Percentiles rank a stretch among this genome's conserved stretches.
Evolutionary conservation across 73 alveolate species (phyloP).

Genomic region (Tetrahymena elliotti): DNA sequence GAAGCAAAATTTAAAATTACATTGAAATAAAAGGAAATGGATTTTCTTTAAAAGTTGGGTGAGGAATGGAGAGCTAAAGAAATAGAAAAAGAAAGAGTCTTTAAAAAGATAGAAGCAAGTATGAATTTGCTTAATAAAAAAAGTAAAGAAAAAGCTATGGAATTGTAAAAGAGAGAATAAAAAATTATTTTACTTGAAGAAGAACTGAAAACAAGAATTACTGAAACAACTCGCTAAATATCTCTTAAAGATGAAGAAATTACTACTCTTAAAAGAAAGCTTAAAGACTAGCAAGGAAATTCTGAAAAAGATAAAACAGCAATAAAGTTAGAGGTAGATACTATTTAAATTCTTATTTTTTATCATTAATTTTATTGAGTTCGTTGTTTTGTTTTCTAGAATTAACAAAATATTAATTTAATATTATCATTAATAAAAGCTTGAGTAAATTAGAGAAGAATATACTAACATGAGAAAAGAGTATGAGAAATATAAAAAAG

Average conservation of each 20-base stretch:
- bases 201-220: background rate
- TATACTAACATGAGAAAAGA: background rate
- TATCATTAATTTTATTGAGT: too few relatives aligned
- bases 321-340: background rate
- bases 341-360: background rate
- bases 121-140: background rate
- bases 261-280: background rate
- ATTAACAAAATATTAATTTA: too few relatives aligned
- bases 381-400: too few relatives aligned
- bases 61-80: slow-evolving; percentile 1
- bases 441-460: slow-evolving; percentile 12
- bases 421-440: background rate
- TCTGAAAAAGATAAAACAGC: slow-evolving; percentile 35
- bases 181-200: background rate
- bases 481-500: background rate
- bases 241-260: slow-evolving; percentile 33
- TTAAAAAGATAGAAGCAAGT: background rate
- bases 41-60: background rate
- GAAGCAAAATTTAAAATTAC: slow-evolving; percentile 14
- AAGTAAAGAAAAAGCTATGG: background rate
- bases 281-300: slow-evolving; percentile 1
- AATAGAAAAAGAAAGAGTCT: background rate
- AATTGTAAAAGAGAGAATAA: slow-evolving; percentile 1
- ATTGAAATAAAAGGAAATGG: slow-evolving; percentile 5
- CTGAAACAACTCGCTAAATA: slow-evolving; percentile 12